phyloP scores from a whole-genome alignment of 371 early-diverging fungal genomes.

The Racocetra persica region DNA sequence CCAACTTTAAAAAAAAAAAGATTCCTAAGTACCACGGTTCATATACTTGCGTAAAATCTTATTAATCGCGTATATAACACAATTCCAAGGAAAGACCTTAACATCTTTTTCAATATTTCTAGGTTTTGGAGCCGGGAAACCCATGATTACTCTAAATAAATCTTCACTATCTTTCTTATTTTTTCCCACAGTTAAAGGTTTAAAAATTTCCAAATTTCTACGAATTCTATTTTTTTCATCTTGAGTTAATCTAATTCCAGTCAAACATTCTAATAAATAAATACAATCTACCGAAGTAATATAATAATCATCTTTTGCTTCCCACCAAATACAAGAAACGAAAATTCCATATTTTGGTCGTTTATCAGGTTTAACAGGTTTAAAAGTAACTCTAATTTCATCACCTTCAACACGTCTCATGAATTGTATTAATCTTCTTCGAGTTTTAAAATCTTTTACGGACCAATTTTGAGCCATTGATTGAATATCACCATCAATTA shows the following conservation, averaged over 20 bases:
- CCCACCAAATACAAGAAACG: slow-evolving; percentile 87
- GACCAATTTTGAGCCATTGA: slow-evolving; percentile 48
- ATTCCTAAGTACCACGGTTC: too few relatives aligned
- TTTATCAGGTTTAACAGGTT: slow-evolving; percentile 61
- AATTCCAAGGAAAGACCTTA: slow-evolving; percentile 80
- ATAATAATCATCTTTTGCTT: slow-evolving; percentile 74
- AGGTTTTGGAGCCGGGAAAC: slow-evolving; percentile 84
- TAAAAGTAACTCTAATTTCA: slow-evolving; percentile 70
- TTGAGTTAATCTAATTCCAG: slow-evolving; percentile 78
- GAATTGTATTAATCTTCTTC: slow-evolving; percentile 80
- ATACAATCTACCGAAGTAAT: slow-evolving; percentile 86
- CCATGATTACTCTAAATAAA: slow-evolving; percentile 84
- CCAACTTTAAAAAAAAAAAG: too few relatives aligned
- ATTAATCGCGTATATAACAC: too few relatives aligned
- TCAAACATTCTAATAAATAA: slow-evolving; percentile 75
- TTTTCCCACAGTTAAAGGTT: slow-evolving; percentile 81
- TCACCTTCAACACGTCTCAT: slow-evolving; percentile 68
- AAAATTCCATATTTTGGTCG: slow-evolving; percentile 68
- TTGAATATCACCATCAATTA: too few relatives aligned
- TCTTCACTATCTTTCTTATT: slow-evolving; percentile 74
- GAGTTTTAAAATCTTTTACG: slow-evolving; percentile 66
- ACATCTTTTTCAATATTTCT: slow-evolving; percentile 88
- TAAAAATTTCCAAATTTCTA: slow-evolving; percentile 83
- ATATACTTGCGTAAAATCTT: too few relatives aligned
- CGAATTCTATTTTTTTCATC: slow-evolving; percentile 89